These are phyloP conservation scores for Aspergillus taichungensis DNA, from an alignment of 495 filamentous ascomycete genomes.

Conservation along the genomic window DNA sequence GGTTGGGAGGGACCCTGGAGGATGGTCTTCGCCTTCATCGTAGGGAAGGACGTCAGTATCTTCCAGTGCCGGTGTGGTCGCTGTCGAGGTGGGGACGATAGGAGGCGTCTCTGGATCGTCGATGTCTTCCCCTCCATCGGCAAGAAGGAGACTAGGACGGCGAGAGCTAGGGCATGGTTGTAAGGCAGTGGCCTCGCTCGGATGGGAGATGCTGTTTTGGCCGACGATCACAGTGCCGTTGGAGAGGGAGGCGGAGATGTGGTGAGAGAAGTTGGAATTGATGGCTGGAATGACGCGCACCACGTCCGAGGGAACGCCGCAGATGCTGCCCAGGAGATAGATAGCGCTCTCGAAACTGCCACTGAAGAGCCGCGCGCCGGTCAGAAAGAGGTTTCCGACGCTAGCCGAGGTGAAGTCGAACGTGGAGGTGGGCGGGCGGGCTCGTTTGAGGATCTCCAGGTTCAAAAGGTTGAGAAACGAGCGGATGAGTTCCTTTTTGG, in stretches of 20 bases:
- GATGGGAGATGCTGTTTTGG: slow-evolving; percentile 89
- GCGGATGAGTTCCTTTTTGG: slow-evolving; percentile 86
- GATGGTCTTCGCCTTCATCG: slow-evolving; percentile 86
- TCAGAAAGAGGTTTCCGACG: slow-evolving; percentile 91
- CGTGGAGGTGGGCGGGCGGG: slow-evolving; percentile 60
- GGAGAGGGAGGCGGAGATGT: slow-evolving; percentile 75
- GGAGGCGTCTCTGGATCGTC: slow-evolving; percentile 63
- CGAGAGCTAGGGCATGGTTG: slow-evolving; percentile 24
- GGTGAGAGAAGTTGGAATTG: slow-evolving; percentile 87
- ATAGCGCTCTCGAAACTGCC: slow-evolving; percentile 77
- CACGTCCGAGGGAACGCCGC: slow-evolving; percentile 57
- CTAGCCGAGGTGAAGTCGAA: slow-evolving; percentile 86
- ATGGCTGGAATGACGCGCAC: slow-evolving; percentile 81
- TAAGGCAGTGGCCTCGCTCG: slow-evolving; percentile 48
- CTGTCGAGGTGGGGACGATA: too few relatives aligned
- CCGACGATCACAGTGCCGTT: slow-evolving; percentile 78
- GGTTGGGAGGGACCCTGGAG: slow-evolving; percentile 72
- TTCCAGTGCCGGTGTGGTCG: slow-evolving; percentile 14
- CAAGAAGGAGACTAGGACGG: slow-evolving; percentile 31
- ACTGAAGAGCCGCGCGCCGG: slow-evolving; percentile 70
- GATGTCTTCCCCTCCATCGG: slow-evolving; percentile 36
- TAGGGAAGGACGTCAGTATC: slow-evolving; percentile 25
- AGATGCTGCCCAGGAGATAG: slow-evolving; percentile 73
- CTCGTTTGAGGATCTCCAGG: slow-evolving; percentile 81
- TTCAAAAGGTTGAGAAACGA: slow-evolving; percentile 83